These are phyloP conservation scores for Chrysanthemum seticuspe DNA, from an alignment of 129 eudicot species.

Conservation along the genomic window DNA sequence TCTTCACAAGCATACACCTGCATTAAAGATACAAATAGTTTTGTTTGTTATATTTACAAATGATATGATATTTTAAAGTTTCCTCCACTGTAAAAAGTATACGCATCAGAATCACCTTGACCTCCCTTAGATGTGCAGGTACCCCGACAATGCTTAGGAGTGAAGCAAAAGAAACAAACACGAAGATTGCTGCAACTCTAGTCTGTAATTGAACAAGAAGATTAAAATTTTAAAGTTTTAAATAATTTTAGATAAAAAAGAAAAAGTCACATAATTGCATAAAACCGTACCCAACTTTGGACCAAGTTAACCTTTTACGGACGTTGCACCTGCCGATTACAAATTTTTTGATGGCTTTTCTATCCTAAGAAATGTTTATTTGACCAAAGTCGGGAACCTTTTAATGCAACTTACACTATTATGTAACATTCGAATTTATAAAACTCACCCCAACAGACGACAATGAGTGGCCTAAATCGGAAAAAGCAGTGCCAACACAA, in stretches of 20 bases:
- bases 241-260: not conserved
- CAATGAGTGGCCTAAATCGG: constrained; percentile 90
- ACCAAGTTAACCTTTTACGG: not conserved
- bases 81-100: not conserved
- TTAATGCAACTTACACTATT: not conserved
- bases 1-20: constrained; percentile 82
- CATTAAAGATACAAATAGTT: constrained; percentile 1
- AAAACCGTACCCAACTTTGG: not conserved
- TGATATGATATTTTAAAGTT: not conserved
- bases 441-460: constrained; percentile 81
- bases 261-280: not conserved
- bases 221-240: not conserved
- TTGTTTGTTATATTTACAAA: not conserved
- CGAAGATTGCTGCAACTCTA: constrained; percentile 83
- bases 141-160: constrained; percentile 78
- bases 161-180: constrained; percentile 74
- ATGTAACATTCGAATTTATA: not conserved
- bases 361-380: too few relatives aligned
- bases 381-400: not conserved
- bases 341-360: not conserved
- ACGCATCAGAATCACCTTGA: constrained; percentile 52
- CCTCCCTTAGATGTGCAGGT: constrained; percentile 74
- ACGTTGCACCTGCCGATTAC: not conserved
- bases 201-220: constrained; percentile 44
- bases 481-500: constrained; percentile 78